Conservation (phyloP, 148 eudicot genomes). For the Chenopodium berlandieri region DNA sequence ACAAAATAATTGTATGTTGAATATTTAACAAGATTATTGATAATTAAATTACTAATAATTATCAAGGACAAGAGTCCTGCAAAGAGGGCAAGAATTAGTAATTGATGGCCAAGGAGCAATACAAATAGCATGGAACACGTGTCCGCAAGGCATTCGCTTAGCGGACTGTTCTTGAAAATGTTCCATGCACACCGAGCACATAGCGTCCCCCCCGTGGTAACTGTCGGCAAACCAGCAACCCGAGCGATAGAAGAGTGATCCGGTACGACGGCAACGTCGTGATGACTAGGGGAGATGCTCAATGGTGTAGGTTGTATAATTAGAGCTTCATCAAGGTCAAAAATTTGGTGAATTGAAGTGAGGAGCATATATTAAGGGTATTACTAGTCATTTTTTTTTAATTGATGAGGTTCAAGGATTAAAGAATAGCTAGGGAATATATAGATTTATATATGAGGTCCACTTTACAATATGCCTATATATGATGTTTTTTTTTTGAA, state of each 20-base stretch:
- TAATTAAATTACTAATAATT: background rate
- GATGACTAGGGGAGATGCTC: background rate
- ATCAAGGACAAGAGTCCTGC: slow-evolving; percentile 24
- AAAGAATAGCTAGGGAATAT: no score
- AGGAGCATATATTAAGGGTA: background rate
- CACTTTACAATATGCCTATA: no score
- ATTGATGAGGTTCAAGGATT: no score
- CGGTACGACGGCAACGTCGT: background rate
- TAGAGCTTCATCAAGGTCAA: slow-evolving; percentile 40
- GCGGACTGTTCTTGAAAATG: slow-evolving; percentile 18
- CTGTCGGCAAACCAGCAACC: slow-evolving; percentile 8
- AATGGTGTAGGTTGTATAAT: slow-evolving; percentile 5
- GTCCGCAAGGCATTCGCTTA: slow-evolving; percentile 36
- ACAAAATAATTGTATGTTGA: no score
- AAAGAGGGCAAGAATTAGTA: slow-evolving; percentile 35
- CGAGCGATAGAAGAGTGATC: slow-evolving; percentile 1
- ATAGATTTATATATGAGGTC: no score
- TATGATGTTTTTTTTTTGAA: no score
- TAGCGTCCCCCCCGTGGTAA: slow-evolving; percentile 6
- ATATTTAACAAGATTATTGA: no score
- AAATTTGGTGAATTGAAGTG: background rate
- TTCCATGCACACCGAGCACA: slow-evolving; percentile 36
- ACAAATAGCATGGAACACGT: slow-evolving; percentile 35
- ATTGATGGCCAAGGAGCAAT: slow-evolving; percentile 31
- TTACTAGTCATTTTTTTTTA: slow-evolving; percentile 13